A percentile compares a stretch with the other conserved stretches of the same genome.
Evolutionary conservation across 2,329 filamentous ascomycete species (phyloP).

Genomic region (Sarocladium oryzae): DNA sequence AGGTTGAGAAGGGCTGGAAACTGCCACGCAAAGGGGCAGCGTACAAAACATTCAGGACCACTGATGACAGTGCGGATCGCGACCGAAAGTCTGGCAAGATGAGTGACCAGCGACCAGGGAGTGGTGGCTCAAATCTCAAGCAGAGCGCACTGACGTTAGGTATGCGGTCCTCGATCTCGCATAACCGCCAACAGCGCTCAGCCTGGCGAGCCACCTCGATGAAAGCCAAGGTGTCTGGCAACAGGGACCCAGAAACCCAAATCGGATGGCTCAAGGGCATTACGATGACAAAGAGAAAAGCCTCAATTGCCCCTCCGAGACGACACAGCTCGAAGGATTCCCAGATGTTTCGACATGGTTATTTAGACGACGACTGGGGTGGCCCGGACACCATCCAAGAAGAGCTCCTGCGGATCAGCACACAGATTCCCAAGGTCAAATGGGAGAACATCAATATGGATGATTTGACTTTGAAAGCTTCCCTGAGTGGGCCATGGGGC

Average conservation of each 20-base stretch:
- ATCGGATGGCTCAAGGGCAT: conserved; percentile 67
- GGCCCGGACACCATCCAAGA: conserved; percentile 58
- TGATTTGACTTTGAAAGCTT: conserved; percentile 50
- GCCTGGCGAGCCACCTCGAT: conserved; percentile 52
- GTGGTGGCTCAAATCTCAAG: conserved; percentile 28
- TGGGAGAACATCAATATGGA: conserved; percentile 62
- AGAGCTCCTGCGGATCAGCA: conserved; percentile 56
- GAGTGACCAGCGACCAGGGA: conserved; percentile 49
- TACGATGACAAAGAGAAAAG: conserved; percentile 52
- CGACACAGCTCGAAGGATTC: conserved; percentile 48
- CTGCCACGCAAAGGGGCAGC: conserved; percentile 76
- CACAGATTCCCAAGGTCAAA: conserved; percentile 55
- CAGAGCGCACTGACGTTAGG: conserved; percentile 38
- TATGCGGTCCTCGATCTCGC: conserved; percentile 29
- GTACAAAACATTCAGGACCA: conserved; percentile 79
- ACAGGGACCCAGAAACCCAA: conserved; percentile 47
- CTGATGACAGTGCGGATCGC: conserved; percentile 51
- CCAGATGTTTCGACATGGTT: conserved; percentile 42
- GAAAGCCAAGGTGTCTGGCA: conserved; percentile 44
- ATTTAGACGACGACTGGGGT: conserved; percentile 47
- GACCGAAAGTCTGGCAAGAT: conserved; percentile 57
- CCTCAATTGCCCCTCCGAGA: conserved; percentile 26
- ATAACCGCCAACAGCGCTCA: conserved; percentile 25
- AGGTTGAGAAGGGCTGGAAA: conserved; percentile 57
- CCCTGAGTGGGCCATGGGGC: conserved; percentile 60